Percentiles rank a stretch among this genome's conserved stretches.
Conservation (phyloP, 2,329 filamentous ascomycete genomes). For the Daldinia sp. region DNA sequence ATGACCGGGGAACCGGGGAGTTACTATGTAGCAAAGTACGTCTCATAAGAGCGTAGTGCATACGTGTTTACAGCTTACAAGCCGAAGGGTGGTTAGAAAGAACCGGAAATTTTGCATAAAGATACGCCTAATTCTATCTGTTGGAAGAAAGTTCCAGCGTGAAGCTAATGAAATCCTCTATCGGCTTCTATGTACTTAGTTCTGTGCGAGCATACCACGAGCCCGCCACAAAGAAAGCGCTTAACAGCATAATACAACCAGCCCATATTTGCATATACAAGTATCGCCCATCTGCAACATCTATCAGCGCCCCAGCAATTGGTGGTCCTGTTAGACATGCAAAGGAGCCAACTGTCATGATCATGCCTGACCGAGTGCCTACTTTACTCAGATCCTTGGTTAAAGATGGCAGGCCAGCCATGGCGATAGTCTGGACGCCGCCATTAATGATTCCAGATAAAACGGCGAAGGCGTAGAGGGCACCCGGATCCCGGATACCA, state of each 20-base stretch:
- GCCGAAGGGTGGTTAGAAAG: not conserved
- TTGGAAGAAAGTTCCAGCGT: not conserved
- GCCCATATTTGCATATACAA: slow-evolving; percentile 53
- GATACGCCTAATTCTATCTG: not conserved
- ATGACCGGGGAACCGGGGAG: too few species aligned
- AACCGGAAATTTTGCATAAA: not conserved
- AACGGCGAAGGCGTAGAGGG: slow-evolving; percentile 34
- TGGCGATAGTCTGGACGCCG: slow-evolving; percentile 36
- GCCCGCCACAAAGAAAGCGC: slow-evolving; percentile 28
- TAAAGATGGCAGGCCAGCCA: slow-evolving; percentile 32
- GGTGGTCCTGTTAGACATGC: slow-evolving; percentile 60
- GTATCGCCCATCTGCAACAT: slow-evolving; percentile 53
- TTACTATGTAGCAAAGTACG: not conserved
- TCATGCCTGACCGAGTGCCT: slow-evolving; percentile 62
- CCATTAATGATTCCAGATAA: slow-evolving; percentile 35
- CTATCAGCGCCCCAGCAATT: slow-evolving; percentile 59
- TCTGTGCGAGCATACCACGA: slow-evolving; percentile 31
- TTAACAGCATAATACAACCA: slow-evolving; percentile 30
- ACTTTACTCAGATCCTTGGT: slow-evolving; percentile 59
- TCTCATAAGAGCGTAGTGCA: not conserved
- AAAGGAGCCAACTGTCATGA: slow-evolving; percentile 58
- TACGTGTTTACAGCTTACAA: not conserved
- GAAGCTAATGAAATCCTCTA: not conserved
- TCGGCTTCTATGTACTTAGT: not conserved
- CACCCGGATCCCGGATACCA: slow-evolving; percentile 45